Evolutionary conservation across 148 eudicot genomes (phyloP).

Genomic region (Persicaria maculosa): DNA sequence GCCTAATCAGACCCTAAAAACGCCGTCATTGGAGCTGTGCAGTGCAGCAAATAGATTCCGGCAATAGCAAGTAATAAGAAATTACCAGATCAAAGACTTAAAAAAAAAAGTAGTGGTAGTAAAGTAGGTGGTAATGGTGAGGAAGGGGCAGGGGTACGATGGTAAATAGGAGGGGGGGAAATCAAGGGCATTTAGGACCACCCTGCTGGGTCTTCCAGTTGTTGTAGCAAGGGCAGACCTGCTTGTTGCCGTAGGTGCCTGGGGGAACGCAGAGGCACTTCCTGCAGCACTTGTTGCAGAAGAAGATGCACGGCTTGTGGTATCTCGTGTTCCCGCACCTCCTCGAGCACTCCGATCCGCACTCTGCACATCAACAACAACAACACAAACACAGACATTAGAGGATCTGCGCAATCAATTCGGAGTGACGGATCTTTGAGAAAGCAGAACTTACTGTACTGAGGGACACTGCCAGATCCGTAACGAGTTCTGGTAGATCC

Average conservation of each 20-base stretch:
- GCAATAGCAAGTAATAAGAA: too few species aligned
- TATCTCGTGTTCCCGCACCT: constrained; percentile 7
- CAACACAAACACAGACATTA: not conserved
- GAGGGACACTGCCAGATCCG: constrained; percentile 9
- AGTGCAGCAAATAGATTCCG: too few species aligned
- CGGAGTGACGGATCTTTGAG: not conserved
- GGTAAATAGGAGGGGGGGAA: not conserved
- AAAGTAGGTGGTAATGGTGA: too few species aligned
- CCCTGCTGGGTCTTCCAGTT: constrained; percentile 18
- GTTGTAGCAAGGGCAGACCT: constrained; percentile 18
- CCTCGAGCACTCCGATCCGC: not conserved
- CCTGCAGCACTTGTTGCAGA: constrained; percentile 14
- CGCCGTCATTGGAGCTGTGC: too few species aligned
- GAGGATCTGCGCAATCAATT: not conserved
- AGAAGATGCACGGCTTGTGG: constrained; percentile 17
- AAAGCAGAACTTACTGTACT: not conserved
- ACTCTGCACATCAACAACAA: constrained; percentile 11
- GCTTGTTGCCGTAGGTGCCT: constrained; percentile 15
- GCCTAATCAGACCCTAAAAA: too few species aligned
- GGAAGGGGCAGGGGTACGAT: too few species aligned
- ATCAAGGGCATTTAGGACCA: constrained; percentile 19
- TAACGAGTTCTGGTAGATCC: not conserved
- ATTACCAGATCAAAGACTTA: too few species aligned
- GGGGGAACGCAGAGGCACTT: constrained; percentile 18
- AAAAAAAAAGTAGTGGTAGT: too few species aligned